phyloP scores from a whole-genome alignment of 805 yeast genomes.

The Metschnikowia anglica region DNA sequence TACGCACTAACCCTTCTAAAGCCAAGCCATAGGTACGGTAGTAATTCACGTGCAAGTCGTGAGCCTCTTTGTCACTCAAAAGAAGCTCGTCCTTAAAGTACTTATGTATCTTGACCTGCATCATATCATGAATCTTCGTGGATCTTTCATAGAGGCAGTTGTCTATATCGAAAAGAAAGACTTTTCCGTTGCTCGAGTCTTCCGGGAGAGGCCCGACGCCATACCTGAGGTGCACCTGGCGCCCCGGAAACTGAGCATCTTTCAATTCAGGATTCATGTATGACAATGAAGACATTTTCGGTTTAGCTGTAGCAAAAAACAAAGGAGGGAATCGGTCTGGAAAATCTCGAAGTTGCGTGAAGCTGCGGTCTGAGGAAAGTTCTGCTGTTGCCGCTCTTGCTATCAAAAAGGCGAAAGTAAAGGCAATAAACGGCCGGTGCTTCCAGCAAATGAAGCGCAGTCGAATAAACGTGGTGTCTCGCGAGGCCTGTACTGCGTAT shows the following conservation, averaged over 20 bases:
- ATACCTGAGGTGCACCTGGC: constrained; percentile 17
- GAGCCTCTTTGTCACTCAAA: constrained; percentile 72
- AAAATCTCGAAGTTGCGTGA: too few species aligned
- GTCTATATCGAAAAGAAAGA: constrained; percentile 89
- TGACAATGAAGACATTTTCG: constrained; percentile 5
- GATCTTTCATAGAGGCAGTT: constrained; percentile 82
- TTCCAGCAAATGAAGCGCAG: not conserved
- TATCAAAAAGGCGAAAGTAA: too few species aligned
- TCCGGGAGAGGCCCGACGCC: constrained; percentile 23
- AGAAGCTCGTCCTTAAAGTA: constrained; percentile 68
- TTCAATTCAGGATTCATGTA: constrained; percentile 19
- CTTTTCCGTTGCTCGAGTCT: constrained; percentile 19
- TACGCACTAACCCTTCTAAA: constrained; percentile 77
- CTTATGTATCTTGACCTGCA: constrained; percentile 82
- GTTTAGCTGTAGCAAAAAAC: not conserved
- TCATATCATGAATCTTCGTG: constrained; percentile 74
- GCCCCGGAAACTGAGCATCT: constrained; percentile 15
- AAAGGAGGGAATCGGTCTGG: too few species aligned
- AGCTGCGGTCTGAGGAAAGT: too few species aligned
- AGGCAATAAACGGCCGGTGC: too few species aligned
- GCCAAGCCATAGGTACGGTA: constrained; percentile 90
- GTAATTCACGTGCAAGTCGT: constrained; percentile 64
- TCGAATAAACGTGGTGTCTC: not conserved
- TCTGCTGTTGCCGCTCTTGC: too few species aligned
- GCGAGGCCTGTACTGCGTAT: not conserved